phyloP scores from a whole-genome alignment of 768 basidiomycete species.

The Tylopilus vinaceipallidus region DNA sequence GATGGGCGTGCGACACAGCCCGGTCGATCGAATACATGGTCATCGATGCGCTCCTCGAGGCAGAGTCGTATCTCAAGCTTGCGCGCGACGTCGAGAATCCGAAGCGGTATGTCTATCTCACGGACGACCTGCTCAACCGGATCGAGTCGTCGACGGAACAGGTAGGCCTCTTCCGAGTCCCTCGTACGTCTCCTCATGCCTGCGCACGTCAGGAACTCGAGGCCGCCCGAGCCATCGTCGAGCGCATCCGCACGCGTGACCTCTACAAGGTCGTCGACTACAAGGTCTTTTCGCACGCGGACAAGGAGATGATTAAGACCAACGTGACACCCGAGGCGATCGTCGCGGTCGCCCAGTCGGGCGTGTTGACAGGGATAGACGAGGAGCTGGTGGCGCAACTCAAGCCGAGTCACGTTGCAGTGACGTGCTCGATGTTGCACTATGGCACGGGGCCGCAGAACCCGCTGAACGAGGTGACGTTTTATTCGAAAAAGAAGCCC shows the following conservation, averaged over 20 bases:
- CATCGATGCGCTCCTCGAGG: slow-evolving; percentile 70
- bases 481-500: slow-evolving; percentile 67
- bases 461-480: slow-evolving; percentile 66
- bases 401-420: slow-evolving; percentile 52
- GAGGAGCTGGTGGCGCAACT: slow-evolving; percentile 36
- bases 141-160: slow-evolving; percentile 53
- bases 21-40: slow-evolving; percentile 83
- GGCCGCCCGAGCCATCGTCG: slow-evolving; percentile 56
- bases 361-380: slow-evolving; percentile 23
- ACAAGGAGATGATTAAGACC: slow-evolving; percentile 24
- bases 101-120: slow-evolving; percentile 58
- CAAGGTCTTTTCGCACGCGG: slow-evolving; percentile 44
- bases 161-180: neutral
- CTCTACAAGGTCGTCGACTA: slow-evolving; percentile 71
- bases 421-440: slow-evolving; percentile 65
- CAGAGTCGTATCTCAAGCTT: slow-evolving; percentile 64
- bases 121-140: slow-evolving; percentile 60
- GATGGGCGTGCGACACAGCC: slow-evolving; percentile 36
- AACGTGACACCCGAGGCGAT: slow-evolving; percentile 41
- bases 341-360: slow-evolving; percentile 39
- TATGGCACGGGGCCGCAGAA: slow-evolving; percentile 73
- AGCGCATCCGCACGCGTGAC: slow-evolving; percentile 59
- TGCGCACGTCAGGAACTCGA: slow-evolving; percentile 49
- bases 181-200: too few species aligned
- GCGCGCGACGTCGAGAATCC: slow-evolving; percentile 56